These are phyloP conservation scores for Hysterangium stoloniferum DNA, from an alignment of 768 basidiomycete genomes.

Conservation along the genomic window DNA sequence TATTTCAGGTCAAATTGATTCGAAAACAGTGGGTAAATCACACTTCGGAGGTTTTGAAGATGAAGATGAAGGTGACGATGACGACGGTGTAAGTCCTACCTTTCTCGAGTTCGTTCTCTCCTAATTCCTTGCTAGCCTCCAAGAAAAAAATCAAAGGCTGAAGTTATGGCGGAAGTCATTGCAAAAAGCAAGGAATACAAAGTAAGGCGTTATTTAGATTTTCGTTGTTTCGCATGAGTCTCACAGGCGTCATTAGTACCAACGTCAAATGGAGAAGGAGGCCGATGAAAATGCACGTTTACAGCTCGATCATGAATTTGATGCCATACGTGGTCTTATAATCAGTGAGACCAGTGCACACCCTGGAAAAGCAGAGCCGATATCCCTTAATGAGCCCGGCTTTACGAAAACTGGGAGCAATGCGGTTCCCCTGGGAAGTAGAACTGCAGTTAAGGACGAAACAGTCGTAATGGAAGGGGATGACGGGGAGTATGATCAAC, in stretches of 20 bases:
- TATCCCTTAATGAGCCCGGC: constrained; percentile 25
- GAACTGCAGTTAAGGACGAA: neutral
- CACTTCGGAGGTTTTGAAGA: constrained; percentile 89
- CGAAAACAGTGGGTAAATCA: constrained; percentile 51
- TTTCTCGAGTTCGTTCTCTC: neutral
- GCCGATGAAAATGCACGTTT: constrained; percentile 79
- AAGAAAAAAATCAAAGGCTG: constrained; percentile 85
- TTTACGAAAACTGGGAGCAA: constrained; percentile 36
- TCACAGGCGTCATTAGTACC: constrained; percentile 40
- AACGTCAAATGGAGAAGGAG: constrained; percentile 83
- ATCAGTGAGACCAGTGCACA: constrained; percentile 29
- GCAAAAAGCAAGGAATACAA: constrained; percentile 96
- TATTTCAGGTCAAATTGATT: constrained; percentile 54
- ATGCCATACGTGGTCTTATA: constrained; percentile 68
- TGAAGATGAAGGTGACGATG: constrained; percentile 49
- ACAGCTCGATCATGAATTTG: constrained; percentile 84
- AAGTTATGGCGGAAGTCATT: constrained; percentile 97
- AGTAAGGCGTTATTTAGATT: constrained; percentile 35
- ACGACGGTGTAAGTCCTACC: constrained; percentile 33
- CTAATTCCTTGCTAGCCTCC: constrained; percentile 44
- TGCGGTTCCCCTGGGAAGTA: constrained; percentile 26
- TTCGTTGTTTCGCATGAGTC: no score
- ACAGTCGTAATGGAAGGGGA: constrained; percentile 30
- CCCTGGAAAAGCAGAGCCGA: neutral
- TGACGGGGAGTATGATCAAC: constrained; percentile 84